Evolutionary conservation across 2,329 filamentous ascomycete species (phyloP), one percentile per base, ranked within the genome.

Genomic region (Diaporthe vaccinii): DNA sequence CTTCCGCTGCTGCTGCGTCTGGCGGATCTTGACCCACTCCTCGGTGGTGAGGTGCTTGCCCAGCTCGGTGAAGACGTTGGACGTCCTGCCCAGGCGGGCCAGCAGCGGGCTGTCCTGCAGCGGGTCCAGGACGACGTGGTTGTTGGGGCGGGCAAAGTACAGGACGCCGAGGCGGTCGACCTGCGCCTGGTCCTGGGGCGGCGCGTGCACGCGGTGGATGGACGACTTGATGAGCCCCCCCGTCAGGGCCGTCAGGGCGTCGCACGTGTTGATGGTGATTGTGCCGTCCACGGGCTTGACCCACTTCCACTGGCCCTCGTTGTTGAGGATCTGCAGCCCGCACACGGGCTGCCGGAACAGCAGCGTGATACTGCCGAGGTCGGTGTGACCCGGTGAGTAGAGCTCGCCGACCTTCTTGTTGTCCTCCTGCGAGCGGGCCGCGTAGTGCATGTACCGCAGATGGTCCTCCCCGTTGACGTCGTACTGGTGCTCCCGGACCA

Each of bases 391-490:
- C 0, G 83, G 82, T 0, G 84, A 83, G 77, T 87, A 88, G 0
- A 89, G 82, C 28, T 84, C 82, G 0, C 85, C 85, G 2, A 85
- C 83, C 53, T 83, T 83, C 41, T 84, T 84, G 74, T 87, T 87
- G 34, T 89, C 86, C n/a, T 88, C 85, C 0, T 84, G 80, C 0
- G 83, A 85, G 49, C 89, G 87, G 0, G 86, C 85, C 12, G 85
- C 84, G 76, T 91, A 91, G 67, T 88, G 85, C 89, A 92, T 92
- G 80, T 91, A 92, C 3, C 91, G 86, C n/a, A 92, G 84, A 74
- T 92, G 90, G 34, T 90, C 89, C 76, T 92, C 90, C 25, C 88
- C 87, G 39, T 88, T 86, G n/a, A 87, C 84, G 2, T 91, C 86
- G 80, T 92, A 93, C 22, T 84, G 85, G 80, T 93, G 91, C 10